Base-by-base conservation (phyloP, 192 early-diverging fungal species). In the Coemansia sp. region DNA sequence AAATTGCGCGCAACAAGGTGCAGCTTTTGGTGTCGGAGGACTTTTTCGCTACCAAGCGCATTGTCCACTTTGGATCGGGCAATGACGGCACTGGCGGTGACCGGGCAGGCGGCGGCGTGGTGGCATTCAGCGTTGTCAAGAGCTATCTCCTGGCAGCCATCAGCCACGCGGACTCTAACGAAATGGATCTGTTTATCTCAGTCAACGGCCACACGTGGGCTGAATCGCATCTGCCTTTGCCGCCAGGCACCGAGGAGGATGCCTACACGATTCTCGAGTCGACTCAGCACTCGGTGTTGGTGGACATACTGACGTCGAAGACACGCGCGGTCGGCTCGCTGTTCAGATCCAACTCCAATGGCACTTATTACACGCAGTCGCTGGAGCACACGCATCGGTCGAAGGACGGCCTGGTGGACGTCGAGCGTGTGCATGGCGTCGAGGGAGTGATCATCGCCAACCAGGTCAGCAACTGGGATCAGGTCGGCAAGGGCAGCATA, bases 241-340 rank as follows among this genome's bases (percentile, higher is more conserved):
- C 81, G 28, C 69, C 84, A 19, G 73, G 70, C 9, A 58, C 76
- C n/a, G 68, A 84, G 52, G 86, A 90, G 70, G 84, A 92, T 66
- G 88, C 92, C 7, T 96, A 91, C 79, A 95, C 95, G 16, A 86
- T 96, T 42, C 84, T 96, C 21, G 94, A 96, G 70, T 95, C 95
- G 6, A 86, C 89, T 8, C 66, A 85, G 6, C 75, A 91, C 52
- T 84, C 92, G 17, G 78, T 98, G 42, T 73, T 93, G 30, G 88
- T 98, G 9, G 94, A 94, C 70, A 86, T 95, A 7, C 63, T 90
- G 63, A 77, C 73, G 26, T 65, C 82, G n/a, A 61, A 70, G 0
- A 64, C 69, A 4, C 69, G 76, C 38, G 49, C 81, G 2, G 87
- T 80, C 26, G 95, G 95, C 16, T 86, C 87, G 14, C 82, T 99